Evolutionary conservation across 352 stramenopile genomes (phyloP).

Genomic region (Aphanomyces stellatus): DNA sequence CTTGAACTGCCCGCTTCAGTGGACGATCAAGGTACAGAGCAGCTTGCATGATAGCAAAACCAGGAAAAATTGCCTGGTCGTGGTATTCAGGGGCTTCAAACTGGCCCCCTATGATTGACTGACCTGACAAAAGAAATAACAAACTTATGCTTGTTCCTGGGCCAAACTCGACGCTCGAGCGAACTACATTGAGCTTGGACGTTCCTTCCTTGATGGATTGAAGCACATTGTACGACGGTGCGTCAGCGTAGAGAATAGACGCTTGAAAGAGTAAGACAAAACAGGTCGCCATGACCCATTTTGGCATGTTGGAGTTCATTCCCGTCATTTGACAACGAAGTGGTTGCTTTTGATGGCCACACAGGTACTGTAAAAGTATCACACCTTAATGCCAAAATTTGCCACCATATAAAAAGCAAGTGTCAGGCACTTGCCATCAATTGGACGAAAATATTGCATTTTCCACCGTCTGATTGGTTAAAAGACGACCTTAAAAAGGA

Average conservation of each 20-base stretch:
- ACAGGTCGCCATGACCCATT: no score
- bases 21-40: conserved; percentile 40
- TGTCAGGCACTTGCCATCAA: no score
- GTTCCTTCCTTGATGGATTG: background rate
- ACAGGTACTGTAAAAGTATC: no score
- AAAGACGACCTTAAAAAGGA: no score
- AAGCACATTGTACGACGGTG: background rate
- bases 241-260: background rate
- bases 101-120: conserved; percentile 69
- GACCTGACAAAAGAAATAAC: conserved; percentile 59
- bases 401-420: no score
- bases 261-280: background rate
- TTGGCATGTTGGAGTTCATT: no score
- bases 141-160: conserved; percentile 21
- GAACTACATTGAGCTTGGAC: background rate
- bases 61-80: conserved; percentile 56
- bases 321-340: no score
- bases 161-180: background rate
- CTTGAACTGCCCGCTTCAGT: conserved; percentile 40
- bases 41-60: conserved; percentile 78
- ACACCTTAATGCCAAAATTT: no score
- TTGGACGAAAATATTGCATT: no score
- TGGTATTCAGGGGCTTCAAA: conserved; percentile 56
- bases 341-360: no score
- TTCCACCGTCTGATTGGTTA: no score